Base-by-base conservation (phyloP, 1,139 yeast species). In the Magnusiomyces tetraspermus region DNA sequence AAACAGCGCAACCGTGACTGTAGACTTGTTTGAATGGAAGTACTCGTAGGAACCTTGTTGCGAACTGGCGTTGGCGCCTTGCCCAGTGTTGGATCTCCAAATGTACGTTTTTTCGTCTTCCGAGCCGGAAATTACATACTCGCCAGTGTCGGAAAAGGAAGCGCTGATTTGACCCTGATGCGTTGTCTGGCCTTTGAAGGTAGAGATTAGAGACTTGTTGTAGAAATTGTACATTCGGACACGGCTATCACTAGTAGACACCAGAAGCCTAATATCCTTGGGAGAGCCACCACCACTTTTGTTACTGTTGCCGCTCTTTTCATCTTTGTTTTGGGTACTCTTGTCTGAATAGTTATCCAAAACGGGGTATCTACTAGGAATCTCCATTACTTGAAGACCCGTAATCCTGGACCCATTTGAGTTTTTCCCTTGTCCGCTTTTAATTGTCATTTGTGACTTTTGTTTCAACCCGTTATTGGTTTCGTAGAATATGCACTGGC, bases 231-330 rank as follows among this genome's bases (percentile, higher is more conserved):
- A 78, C 28, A 88, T 67, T 50, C 97, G 71, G 23, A 90, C 71
- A 51, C 82, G 78, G 1, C 96, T 86, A 67, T 89, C 97, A 65
- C 86, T 88, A 2, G 95, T 82, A 1, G 96, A 60, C 44, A 70
- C 56, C 49, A 69, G 61, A 61, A 66, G 52, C 55, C 31, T 45
- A 4, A 22, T n/a, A n/a, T n/a, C 15, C 6, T 36, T n/a, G 11
- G 40, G 11, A 36, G 40, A 36, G 8, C 33, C 13, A 30, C 22
- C 33, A 17, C 45, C 10, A 22, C n/a, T 10, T 10, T 36, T 36
- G 38, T 36, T 36, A n/a, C 17, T 19, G 15, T 36, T 5, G 17
- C 17, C 3, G 38, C 38, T 36, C 17, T 19, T 11, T 11, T n/a
- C 38, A 3, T 10, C 15, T n/a, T 36, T n/a, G 38, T 11, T 36